phyloP scores from a whole-genome alignment of 2,329 filamentous ascomycete species.

The Diaporthe vexans region DNA sequence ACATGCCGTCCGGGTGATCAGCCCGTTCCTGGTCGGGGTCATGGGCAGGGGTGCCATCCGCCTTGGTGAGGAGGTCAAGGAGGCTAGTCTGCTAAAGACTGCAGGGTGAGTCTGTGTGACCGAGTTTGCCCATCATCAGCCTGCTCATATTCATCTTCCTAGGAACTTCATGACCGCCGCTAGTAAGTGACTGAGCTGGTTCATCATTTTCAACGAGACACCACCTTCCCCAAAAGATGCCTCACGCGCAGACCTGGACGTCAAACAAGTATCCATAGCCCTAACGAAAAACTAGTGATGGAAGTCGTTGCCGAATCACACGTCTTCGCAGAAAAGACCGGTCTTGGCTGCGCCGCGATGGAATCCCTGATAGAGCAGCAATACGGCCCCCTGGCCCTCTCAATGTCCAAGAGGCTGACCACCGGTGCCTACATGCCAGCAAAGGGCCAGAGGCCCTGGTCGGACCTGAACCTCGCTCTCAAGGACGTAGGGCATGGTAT shows the following conservation, averaged over 20 bases:
- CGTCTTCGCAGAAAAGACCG: conserved; percentile 61
- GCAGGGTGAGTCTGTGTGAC: conserved; percentile 56
- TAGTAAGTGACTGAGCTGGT: neutral
- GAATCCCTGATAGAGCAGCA: conserved; percentile 59
- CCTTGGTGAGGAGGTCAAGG: conserved; percentile 58
- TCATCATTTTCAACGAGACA: no score
- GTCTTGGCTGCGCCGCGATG: conserved; percentile 55
- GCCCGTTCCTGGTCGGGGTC: conserved; percentile 57
- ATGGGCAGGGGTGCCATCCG: conserved; percentile 58
- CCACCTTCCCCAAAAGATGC: neutral
- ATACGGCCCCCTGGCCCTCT: conserved; percentile 54
- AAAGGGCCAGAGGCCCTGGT: conserved; percentile 56
- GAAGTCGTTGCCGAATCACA: conserved; percentile 64
- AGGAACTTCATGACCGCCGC: conserved; percentile 64
- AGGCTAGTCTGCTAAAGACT: conserved; percentile 63
- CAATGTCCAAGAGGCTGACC: conserved; percentile 55
- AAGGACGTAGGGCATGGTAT: conserved; percentile 67
- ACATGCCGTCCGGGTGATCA: conserved; percentile 51
- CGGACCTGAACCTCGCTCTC: conserved; percentile 63
- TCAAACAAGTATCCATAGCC: neutral
- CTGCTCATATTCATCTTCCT: neutral
- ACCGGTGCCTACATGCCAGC: conserved; percentile 55
- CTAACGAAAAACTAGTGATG: conserved; percentile 61
- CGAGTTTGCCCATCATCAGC: neutral
- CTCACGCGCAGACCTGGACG: neutral